These are phyloP conservation scores for Colletotrichum aenigma DNA, from an alignment of 2,329 filamentous ascomycete species.

Conservation along the genomic window DNA sequence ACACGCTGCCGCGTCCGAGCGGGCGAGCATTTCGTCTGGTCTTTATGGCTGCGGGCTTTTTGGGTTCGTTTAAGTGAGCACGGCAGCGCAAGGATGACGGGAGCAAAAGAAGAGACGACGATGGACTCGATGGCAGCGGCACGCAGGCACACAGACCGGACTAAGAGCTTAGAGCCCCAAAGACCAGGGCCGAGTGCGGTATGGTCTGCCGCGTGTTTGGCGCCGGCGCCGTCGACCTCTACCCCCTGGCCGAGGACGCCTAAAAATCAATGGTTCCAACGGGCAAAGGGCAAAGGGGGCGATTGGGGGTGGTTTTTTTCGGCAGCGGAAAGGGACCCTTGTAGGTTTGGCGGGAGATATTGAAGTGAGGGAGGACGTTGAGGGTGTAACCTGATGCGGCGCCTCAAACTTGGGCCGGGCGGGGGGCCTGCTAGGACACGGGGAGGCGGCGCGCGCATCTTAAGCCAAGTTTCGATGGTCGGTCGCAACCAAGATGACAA, in stretches of 20 bases:
- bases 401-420: background rate
- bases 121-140: background rate
- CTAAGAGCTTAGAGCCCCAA: background rate
- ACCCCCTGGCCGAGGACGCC: background rate
- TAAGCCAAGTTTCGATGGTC: background rate
- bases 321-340: background rate
- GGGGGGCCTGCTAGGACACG: background rate
- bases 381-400: conserved; percentile 7
- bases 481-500: background rate
- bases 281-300: background rate
- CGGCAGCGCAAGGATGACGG: background rate
- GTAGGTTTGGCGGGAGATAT: background rate
- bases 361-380: background rate
- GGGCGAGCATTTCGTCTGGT: background rate
- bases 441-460: background rate
- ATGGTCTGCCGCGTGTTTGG: conserved; percentile 2
- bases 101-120: background rate
- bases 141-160: background rate
- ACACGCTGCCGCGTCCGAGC: background rate
- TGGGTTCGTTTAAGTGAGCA: background rate
- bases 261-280: conserved; percentile 6
- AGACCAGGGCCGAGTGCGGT: background rate
- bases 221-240: background rate
- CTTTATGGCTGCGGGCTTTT: background rate
- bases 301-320: background rate